Percentiles rank a stretch among this genome's conserved stretches.
phyloP scores from a whole-genome alignment of 2,329 filamentous ascomycete species.

The Aspergillus nomiae region DNA sequence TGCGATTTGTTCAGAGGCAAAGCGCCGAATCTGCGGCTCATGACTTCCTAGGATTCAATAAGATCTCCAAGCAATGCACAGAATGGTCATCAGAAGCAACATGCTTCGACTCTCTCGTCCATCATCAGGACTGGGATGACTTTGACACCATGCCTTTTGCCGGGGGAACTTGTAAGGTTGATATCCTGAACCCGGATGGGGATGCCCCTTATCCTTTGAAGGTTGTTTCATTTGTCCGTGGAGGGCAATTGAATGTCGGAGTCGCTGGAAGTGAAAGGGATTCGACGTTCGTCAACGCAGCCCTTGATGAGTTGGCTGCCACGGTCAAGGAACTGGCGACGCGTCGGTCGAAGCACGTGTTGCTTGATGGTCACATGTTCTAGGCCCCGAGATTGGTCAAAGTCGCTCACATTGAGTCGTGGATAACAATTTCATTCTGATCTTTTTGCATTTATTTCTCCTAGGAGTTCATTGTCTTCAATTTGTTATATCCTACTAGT shows the following conservation, averaged over 20 bases:
- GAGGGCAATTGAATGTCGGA: constrained; percentile 63
- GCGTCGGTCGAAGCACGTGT: background rate
- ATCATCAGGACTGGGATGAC: constrained; percentile 62
- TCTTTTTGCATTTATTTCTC: background rate
- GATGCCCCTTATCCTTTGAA: constrained; percentile 44
- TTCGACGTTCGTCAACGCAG: constrained; percentile 52
- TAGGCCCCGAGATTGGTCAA: background rate
- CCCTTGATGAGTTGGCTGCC: constrained; percentile 54
- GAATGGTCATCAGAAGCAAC: constrained; percentile 43
- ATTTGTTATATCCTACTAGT: background rate
- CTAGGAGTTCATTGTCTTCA: background rate
- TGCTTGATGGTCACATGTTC: background rate
- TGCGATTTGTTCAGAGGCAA: constrained; percentile 55
- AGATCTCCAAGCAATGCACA: constrained; percentile 52
- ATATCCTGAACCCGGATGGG: constrained; percentile 62
- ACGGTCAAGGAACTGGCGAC: constrained; percentile 42
- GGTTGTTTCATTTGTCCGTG: constrained; percentile 48
- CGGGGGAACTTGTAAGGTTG: constrained; percentile 46
- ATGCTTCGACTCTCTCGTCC: constrained; percentile 59
- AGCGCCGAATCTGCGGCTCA: constrained; percentile 54
- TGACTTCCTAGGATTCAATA: constrained; percentile 55
- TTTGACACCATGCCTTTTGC: constrained; percentile 54
- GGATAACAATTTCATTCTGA: background rate
- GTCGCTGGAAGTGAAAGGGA: constrained; percentile 55
- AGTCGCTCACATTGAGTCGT: background rate